phyloP scores from a whole-genome alignment of 306 rosid species.

The Gynostemma pentaphyllum region DNA sequence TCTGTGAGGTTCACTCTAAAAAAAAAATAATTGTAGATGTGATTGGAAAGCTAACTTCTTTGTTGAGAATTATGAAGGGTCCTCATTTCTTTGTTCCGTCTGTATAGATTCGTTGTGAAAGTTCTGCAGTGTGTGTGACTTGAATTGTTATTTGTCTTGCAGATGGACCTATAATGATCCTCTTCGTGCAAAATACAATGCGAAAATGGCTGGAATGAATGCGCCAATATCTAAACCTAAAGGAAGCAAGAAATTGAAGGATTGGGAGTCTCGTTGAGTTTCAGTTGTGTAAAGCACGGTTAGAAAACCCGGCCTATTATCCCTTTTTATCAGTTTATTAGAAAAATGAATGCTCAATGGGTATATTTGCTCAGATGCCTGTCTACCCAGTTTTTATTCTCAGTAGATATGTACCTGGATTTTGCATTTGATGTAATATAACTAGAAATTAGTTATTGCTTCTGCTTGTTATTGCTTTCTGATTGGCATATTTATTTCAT shows the following conservation, averaged over 20 bases:
- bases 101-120: background rate
- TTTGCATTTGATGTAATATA: constrained; percentile 4
- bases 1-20: background rate
- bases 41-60: background rate
- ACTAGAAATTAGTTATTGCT: background rate
- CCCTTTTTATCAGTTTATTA: background rate
- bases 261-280: constrained; percentile 63
- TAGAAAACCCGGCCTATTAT: background rate
- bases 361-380: background rate
- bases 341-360: background rate
- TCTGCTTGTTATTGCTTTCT: background rate
- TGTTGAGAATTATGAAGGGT: background rate
- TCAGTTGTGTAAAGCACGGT: background rate
- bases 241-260: constrained; percentile 91
- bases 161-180: constrained; percentile 98
- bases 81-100: background rate
- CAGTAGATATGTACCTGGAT: background rate
- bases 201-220: constrained; percentile 91
- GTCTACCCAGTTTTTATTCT: background rate
- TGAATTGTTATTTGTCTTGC: constrained; percentile 15
- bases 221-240: constrained; percentile 60
- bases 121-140: background rate
- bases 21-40: background rate
- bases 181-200: constrained; percentile 85
- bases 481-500: background rate